These are phyloP conservation scores for Nannochloropsis oceanica DNA, from an alignment of 108 stramenopile genomes.

Conservation along the genomic window DNA sequence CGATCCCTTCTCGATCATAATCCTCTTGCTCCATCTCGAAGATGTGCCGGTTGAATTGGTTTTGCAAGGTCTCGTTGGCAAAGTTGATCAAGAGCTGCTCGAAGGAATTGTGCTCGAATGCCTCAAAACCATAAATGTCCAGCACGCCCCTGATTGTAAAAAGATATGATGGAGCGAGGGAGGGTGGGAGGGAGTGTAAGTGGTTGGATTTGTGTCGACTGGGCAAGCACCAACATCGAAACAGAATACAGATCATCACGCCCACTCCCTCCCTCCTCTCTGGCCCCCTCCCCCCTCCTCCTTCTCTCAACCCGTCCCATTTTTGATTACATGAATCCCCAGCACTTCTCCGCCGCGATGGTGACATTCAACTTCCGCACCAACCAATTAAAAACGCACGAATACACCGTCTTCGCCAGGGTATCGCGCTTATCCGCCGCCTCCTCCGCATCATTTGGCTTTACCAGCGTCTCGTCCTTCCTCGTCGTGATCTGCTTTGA, in stretches of 20 bases:
- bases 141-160: slow-evolving; percentile 65
- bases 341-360: slow-evolving; percentile 8
- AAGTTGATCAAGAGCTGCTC: slow-evolving; percentile 93
- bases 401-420: slow-evolving; percentile 39
- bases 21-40: slow-evolving; percentile 86
- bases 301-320: no score
- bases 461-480: slow-evolving; percentile 28
- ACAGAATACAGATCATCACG: no score
- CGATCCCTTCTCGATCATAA: slow-evolving; percentile 80
- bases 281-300: no score
- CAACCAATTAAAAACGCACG: slow-evolving; percentile 35
- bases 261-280: not conserved
- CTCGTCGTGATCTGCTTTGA: slow-evolving; percentile 18
- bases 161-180: not conserved
- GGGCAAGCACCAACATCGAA: no score
- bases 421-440: slow-evolving; percentile 41
- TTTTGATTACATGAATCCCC: not conserved
- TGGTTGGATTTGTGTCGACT: no score
- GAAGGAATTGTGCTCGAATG: slow-evolving; percentile 77
- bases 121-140: slow-evolving; percentile 95
- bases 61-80: slow-evolving; percentile 78
- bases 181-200: not conserved
- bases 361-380: slow-evolving; percentile 28
- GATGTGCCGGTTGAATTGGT: slow-evolving; percentile 80
- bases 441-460: slow-evolving; percentile 37